Base-by-base conservation (phyloP, 2,329 filamentous ascomycete genomes). In the Endoconidiophora laricicola region DNA sequence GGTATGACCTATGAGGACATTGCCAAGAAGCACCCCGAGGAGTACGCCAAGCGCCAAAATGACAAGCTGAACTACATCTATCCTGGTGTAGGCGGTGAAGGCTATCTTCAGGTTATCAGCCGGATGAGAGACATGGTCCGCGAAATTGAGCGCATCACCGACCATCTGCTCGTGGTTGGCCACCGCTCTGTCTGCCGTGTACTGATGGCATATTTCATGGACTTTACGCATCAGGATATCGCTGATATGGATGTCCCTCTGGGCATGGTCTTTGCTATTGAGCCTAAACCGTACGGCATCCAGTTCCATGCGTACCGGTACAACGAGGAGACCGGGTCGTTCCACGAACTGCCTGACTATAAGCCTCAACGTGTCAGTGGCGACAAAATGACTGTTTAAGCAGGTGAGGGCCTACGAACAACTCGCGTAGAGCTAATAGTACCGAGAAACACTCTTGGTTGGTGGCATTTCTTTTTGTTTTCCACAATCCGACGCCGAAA, bases 51-150 rank as follows among this genome's bases (percentile, higher is more conserved):
- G 59, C 84, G 91, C 45, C 77, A 81, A 55, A 71, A 71, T 52
- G 84, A 96, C 68, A 98, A 98, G 68, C 78, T 98, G 48, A 83
- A 86, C 58, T 98, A 98, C 65, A 87, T 93, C 56, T 96, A 96
- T 63, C 91, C 91, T 1, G 91, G 91, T 3, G 85, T 93, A 16
- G 91, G 91, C 22, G 91, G 91, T 48, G 91, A 98, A 65, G 87
- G 90, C 26, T 98, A 98, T 60, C 76, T 98, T 9, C 90, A 96
- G 65, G 84, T 98, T 58, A 95, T 98, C 67, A 94, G 91, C 64
- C 85, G 91, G 46, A 76, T 96, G 36, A 83, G 88, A 48, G 84
- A 94, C 55, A 91, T 98, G 69, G 94, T 98, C 56, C 83, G 94
- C 46, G 91, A 98, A 68, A 81, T 95, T 54, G 91, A 98, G 70